These are phyloP conservation scores for Kodamaea sp. DNA, from an alignment of 1,139 yeast genomes.

Conservation along the genomic window DNA sequence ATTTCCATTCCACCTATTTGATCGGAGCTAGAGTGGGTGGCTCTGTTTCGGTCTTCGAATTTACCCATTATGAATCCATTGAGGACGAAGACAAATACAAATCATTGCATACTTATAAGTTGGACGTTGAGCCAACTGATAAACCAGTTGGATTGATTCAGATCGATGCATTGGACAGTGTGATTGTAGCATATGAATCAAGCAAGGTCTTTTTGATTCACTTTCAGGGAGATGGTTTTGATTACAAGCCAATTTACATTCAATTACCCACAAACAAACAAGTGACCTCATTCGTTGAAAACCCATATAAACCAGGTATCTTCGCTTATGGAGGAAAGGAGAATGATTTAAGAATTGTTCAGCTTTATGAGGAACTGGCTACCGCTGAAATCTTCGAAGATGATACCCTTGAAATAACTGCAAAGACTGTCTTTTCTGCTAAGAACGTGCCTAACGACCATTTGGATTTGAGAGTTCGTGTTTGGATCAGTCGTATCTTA, in stretches of 20 bases:
- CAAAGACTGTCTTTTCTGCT: constrained; percentile 46
- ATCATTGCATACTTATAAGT: constrained; percentile 27
- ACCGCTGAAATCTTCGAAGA: constrained; percentile 18
- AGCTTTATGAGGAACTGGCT: constrained; percentile 33
- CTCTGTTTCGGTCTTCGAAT: constrained; percentile 37
- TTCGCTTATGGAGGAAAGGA: constrained; percentile 80
- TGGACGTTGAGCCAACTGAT: constrained; percentile 26
- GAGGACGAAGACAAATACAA: constrained; percentile 16
- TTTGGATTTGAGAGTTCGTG: constrained; percentile 64
- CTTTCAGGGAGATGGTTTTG: constrained; percentile 29
- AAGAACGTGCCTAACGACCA: constrained; percentile 70
- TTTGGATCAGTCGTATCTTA: constrained; percentile 57
- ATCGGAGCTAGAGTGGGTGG: constrained; percentile 49
- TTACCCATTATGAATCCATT: constrained; percentile 15
- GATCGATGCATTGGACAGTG: constrained; percentile 30
- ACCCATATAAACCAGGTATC: constrained; percentile 45
- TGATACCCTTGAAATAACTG: constrained; percentile 18
- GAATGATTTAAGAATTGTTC: constrained; percentile 57
- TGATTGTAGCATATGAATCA: constrained; percentile 46
- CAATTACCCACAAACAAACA: constrained; percentile 40
- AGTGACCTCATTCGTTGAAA: constrained; percentile 47
- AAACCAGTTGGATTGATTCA: constrained; percentile 35
- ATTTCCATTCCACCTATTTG: constrained; percentile 35
- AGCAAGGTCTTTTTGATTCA: constrained; percentile 50
- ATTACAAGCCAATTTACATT: constrained; percentile 31